These are phyloP conservation scores for Epichloe glyceriae DNA, from an alignment of 2,329 filamentous ascomycete species.

Conservation along the genomic window DNA sequence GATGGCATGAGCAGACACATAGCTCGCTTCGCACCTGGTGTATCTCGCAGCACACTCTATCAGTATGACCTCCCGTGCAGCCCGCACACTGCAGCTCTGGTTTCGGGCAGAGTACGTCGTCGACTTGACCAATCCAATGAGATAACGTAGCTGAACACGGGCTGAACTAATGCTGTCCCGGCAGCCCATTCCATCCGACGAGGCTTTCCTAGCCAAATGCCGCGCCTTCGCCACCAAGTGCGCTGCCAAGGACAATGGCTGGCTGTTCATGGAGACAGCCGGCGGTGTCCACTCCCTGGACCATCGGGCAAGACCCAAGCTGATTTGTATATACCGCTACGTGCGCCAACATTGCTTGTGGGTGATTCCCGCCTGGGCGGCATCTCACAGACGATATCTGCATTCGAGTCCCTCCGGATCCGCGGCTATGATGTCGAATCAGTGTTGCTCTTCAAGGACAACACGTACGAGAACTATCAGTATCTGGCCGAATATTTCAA, in stretches of 20 bases:
- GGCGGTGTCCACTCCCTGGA: slow-evolving; percentile 66
- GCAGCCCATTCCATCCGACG: slow-evolving; percentile 37
- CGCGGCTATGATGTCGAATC: slow-evolving; percentile 65
- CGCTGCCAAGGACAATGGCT: slow-evolving; percentile 32
- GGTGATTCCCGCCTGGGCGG: slow-evolving; percentile 67
- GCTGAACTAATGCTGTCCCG: background rate
- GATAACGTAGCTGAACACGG: background rate
- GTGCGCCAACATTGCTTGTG: slow-evolving; percentile 61
- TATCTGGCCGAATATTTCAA: slow-evolving; percentile 59
- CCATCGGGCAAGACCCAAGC: slow-evolving; percentile 67
- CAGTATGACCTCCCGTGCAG: slow-evolving; percentile 65
- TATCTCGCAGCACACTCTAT: slow-evolving; percentile 43
- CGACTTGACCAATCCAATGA: background rate
- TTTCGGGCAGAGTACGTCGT: slow-evolving; percentile 27
- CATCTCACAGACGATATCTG: slow-evolving; percentile 67
- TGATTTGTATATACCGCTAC: slow-evolving; percentile 61
- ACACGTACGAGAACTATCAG: slow-evolving; percentile 51
- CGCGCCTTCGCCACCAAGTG: slow-evolving; percentile 27
- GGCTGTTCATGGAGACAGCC: slow-evolving; percentile 66
- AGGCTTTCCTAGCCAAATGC: slow-evolving; percentile 31
- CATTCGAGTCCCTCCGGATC: slow-evolving; percentile 65
- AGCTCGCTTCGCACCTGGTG: slow-evolving; percentile 39
- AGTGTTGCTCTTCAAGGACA: slow-evolving; percentile 55
- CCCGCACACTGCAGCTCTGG: slow-evolving; percentile 58
- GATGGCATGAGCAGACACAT: slow-evolving; percentile 41